Percentiles rank a stretch among this genome's conserved stretches.
Conservation (phyloP, 2,329 filamentous ascomycete species). For the Pyrenochaeta sp. region DNA sequence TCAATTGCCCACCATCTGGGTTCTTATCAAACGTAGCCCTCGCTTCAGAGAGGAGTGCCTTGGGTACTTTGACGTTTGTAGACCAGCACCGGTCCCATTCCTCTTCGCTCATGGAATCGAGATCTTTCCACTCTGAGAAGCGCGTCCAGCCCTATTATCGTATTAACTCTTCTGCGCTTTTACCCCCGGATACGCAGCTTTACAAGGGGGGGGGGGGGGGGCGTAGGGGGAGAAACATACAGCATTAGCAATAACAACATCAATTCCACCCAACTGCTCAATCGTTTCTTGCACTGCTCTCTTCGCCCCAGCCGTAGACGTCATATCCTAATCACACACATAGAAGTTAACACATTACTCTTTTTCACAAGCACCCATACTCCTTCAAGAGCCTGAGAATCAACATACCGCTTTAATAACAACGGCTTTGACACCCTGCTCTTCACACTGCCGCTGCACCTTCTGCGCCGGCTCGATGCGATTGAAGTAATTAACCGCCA, state of each 20-base stretch:
- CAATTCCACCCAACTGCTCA: constrained; percentile 71
- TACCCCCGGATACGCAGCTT: neutral
- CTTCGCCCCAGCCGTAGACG: constrained; percentile 65
- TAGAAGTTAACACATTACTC: neutral
- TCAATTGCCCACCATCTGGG: constrained; percentile 68
- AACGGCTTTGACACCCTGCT: constrained; percentile 61
- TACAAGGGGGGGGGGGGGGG: neutral
- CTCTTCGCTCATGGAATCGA: constrained; percentile 65
- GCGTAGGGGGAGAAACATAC: constrained; percentile 47
- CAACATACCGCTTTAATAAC: constrained; percentile 67
- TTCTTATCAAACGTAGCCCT: constrained; percentile 68
- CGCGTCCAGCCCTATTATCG: constrained; percentile 66
- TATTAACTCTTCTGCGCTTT: neutral
- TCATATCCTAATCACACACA: constrained; percentile 63
- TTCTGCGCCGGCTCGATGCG: constrained; percentile 67
- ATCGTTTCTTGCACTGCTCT: constrained; percentile 68
- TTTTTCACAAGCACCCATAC: neutral
- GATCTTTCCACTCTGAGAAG: constrained; percentile 64
- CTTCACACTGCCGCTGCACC: constrained; percentile 64
- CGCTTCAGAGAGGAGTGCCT: constrained; percentile 64
- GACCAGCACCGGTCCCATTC: constrained; percentile 74
- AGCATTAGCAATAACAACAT: constrained; percentile 80
- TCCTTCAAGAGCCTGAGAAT: too few species aligned
- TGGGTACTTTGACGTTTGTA: constrained; percentile 65
- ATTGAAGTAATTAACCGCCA: constrained; percentile 77